phyloP scores from a whole-genome alignment of 2,329 filamentous ascomycete genomes.

The Neospermospora avenae region DNA sequence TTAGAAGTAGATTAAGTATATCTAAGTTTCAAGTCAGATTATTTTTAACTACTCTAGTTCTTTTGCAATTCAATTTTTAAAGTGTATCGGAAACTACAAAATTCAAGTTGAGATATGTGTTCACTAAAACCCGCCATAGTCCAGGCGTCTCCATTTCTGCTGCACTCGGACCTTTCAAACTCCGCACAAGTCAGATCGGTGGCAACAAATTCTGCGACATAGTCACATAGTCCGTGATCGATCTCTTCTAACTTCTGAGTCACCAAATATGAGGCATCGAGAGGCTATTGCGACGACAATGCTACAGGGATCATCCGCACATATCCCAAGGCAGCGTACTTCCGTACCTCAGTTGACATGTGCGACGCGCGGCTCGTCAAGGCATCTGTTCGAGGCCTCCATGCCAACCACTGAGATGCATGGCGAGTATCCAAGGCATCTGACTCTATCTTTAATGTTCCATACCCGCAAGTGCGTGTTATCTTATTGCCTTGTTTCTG shows the following conservation, averaged over 20 bases:
- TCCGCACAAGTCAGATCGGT: neutral
- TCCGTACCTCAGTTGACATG: slow-evolving; percentile 8
- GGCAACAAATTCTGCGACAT: slow-evolving; percentile 4
- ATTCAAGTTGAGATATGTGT: too few species aligned
- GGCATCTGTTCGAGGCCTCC: slow-evolving; percentile 15
- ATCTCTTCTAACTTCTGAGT: slow-evolving; percentile 9
- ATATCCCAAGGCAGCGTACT: slow-evolving; percentile 12
- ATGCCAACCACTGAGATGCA: slow-evolving; percentile 11
- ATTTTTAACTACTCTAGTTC: too few species aligned
- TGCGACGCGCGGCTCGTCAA: slow-evolving; percentile 9
- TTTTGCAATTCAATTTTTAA: too few species aligned
- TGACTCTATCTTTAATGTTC: slow-evolving; percentile 20
- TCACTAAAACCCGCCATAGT: too few species aligned
- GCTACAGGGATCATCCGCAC: slow-evolving; percentile 20
- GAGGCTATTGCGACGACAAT: slow-evolving; percentile 26
- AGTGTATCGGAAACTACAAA: too few species aligned
- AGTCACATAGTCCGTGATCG: neutral
- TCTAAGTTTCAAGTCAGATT: too few species aligned
- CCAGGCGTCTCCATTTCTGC: neutral
- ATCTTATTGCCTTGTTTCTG: slow-evolving; percentile 17
- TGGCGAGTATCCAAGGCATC: slow-evolving; percentile 8
- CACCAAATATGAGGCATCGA: slow-evolving; percentile 4
- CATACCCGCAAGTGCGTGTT: slow-evolving; percentile 6
- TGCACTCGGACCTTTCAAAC: neutral
- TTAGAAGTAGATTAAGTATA: too few species aligned